Percentiles rank a stretch among this genome's conserved stretches.
Conservation (phyloP, 2,329 filamentous ascomycete species). For the Calonectria ilicicola region DNA sequence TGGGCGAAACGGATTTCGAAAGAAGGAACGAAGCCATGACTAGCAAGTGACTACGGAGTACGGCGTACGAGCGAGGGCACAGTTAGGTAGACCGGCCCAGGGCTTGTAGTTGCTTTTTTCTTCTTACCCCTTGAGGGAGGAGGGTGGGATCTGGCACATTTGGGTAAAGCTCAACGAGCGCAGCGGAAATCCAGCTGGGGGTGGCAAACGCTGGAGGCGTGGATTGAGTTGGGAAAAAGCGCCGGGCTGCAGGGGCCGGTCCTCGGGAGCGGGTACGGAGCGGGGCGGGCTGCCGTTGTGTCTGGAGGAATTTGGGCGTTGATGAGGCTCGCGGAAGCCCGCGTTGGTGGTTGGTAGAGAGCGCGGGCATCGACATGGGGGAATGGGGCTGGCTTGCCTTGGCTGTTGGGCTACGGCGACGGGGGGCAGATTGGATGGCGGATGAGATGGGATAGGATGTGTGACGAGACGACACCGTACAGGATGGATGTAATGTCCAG, state of each 20-base stretch:
- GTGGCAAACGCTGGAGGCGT: constrained; percentile 31
- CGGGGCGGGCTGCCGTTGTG: constrained; percentile 32
- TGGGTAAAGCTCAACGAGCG: constrained; percentile 34
- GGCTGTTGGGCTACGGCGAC: constrained; percentile 9
- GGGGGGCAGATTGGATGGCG: background rate
- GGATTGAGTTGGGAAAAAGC: constrained; percentile 32
- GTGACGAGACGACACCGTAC: constrained; percentile 4
- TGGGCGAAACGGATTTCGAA: constrained; percentile 38
- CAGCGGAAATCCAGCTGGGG: constrained; percentile 26
- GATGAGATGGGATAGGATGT: constrained; percentile 1
- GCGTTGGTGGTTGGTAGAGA: background rate
- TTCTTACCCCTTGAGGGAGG: constrained; percentile 34
- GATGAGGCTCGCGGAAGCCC: constrained; percentile 15
- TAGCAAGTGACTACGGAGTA: constrained; percentile 38
- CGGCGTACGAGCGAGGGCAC: constrained; percentile 21
- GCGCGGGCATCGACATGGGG: background rate
- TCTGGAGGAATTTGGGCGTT: constrained; percentile 17
- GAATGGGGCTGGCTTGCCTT: background rate
- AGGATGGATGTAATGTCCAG: constrained; percentile 3
- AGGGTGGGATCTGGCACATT: constrained; percentile 44
- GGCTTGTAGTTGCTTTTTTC: constrained; percentile 41
- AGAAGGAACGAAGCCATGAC: constrained; percentile 41
- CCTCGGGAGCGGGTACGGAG: constrained; percentile 38
- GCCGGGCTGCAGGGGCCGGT: constrained; percentile 39
- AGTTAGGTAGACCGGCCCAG: constrained; percentile 33